phyloP scores from a whole-genome alignment of 306 rosid species.

The Elaeagnus macrophylla region DNA sequence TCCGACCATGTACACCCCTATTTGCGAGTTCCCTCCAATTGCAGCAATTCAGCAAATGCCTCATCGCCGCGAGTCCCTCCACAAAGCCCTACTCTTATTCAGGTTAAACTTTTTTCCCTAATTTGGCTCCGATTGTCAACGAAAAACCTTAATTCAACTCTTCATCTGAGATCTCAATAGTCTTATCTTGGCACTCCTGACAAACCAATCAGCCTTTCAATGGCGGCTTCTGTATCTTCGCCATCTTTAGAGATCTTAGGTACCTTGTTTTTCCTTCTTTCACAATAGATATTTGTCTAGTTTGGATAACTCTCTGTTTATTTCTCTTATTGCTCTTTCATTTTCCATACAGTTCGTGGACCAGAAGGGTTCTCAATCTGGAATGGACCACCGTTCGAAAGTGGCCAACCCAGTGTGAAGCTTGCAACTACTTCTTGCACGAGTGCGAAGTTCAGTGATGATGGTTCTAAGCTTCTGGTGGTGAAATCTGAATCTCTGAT shows the following conservation, averaged over 20 bases:
- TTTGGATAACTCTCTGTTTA: background rate
- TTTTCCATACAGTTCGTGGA: slow-evolving; percentile 46
- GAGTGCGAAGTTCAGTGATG: slow-evolving; percentile 56
- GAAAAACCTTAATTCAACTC: too few relatives aligned
- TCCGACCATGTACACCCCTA: too few relatives aligned
- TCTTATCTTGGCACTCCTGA: background rate
- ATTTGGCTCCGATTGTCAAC: too few relatives aligned
- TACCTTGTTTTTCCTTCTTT: slow-evolving; percentile 13
- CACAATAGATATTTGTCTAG: background rate
- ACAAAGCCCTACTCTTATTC: too few relatives aligned
- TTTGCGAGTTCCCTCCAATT: too few relatives aligned
- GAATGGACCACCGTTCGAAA: slow-evolving; percentile 70
- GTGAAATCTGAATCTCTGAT: slow-evolving; percentile 45
- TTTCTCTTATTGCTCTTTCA: background rate
- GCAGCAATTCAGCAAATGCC: too few relatives aligned
- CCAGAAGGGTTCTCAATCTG: slow-evolving; percentile 68
- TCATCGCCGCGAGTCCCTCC: too few relatives aligned
- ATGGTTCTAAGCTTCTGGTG: slow-evolving; percentile 67
- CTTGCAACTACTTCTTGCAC: slow-evolving; percentile 52
- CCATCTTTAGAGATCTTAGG: slow-evolving; percentile 70
- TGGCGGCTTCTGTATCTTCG: slow-evolving; percentile 46
- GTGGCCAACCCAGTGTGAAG: slow-evolving; percentile 49
- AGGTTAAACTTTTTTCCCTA: too few relatives aligned
- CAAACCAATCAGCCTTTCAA: slow-evolving; percentile 15
- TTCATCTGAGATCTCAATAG: background rate